Conservation (phyloP, 495 filamentous ascomycete genomes). For the Sordaria brevicollis region DNA sequence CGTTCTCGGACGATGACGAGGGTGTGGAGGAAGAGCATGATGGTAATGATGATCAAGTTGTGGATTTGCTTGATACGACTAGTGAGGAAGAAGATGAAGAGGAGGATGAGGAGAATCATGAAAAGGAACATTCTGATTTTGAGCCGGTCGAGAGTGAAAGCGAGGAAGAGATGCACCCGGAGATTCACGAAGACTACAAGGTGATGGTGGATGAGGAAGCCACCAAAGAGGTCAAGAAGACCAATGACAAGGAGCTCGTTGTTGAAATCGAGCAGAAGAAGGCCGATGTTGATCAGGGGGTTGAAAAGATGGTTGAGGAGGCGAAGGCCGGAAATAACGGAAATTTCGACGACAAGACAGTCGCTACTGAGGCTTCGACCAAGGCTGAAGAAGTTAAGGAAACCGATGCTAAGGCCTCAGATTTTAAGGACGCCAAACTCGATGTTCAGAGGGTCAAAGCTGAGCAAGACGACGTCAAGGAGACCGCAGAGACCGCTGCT, state of each 20-base stretch:
- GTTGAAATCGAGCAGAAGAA: slow-evolving; percentile 5
- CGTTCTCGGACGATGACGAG: no score
- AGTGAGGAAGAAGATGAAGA: slow-evolving; percentile 15
- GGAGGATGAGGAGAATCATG: slow-evolving; percentile 6
- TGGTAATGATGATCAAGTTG: slow-evolving; percentile 11
- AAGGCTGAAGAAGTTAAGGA: not conserved
- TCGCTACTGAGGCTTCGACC: not conserved
- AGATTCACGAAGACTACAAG: not conserved
- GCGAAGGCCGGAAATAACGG: not conserved
- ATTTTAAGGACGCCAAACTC: not conserved
- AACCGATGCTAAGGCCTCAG: not conserved
- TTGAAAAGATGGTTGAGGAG: slow-evolving; percentile 3
- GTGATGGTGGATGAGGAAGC: not conserved
- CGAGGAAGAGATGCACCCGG: not conserved
- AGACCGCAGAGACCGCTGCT: not conserved
- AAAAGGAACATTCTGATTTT: not conserved
- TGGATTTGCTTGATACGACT: slow-evolving; percentile 1
- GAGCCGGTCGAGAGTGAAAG: not conserved
- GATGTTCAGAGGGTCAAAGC: not conserved
- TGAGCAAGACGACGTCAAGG: not conserved
- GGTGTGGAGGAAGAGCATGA: slow-evolving; percentile 20
- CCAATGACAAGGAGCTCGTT: not conserved
- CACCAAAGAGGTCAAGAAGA: not conserved
- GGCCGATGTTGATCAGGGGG: slow-evolving; percentile 1
- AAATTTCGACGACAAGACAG: not conserved